Evolutionary conservation across 2,329 filamentous ascomycete genomes (phyloP).

Genomic region (Fusarium nygamai): DNA sequence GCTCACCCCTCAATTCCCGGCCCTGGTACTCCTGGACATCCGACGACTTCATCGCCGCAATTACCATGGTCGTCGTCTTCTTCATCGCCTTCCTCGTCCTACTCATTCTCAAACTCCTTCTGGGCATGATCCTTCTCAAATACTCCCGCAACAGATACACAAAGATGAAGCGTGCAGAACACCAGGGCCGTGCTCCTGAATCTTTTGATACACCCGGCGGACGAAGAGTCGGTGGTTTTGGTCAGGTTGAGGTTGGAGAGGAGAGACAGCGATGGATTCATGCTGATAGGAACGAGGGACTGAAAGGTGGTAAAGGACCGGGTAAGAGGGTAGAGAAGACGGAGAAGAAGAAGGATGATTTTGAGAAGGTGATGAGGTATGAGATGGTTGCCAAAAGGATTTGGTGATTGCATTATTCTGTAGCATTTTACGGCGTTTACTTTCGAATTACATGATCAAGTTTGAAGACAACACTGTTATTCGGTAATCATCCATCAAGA

Average conservation of each 20-base stretch:
- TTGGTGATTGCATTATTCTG: slow-evolving; percentile 67
- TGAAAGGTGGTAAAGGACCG: slow-evolving; percentile 63
- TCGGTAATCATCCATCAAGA: too few relatives aligned
- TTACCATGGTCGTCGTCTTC: slow-evolving; percentile 88
- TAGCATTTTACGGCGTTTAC: slow-evolving; percentile 19
- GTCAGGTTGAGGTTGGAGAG: slow-evolving; percentile 87
- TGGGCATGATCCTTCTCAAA: slow-evolving; percentile 87
- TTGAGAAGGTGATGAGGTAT: slow-evolving; percentile 80
- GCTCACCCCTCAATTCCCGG: slow-evolving; percentile 50
- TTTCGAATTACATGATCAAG: neutral
- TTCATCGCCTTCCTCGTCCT: slow-evolving; percentile 86
- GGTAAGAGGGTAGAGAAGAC: slow-evolving; percentile 63
- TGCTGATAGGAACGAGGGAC: slow-evolving; percentile 79
- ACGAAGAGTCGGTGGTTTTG: slow-evolving; percentile 81
- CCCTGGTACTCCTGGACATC: slow-evolving; percentile 68
- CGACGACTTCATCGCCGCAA: slow-evolving; percentile 77
- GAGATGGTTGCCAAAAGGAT: slow-evolving; percentile 98
- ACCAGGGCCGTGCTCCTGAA: slow-evolving; percentile 57
- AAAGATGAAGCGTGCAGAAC: slow-evolving; percentile 79
- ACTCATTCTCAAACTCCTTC: slow-evolving; percentile 82
- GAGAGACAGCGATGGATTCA: slow-evolving; percentile 89
- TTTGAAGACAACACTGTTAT: neutral
- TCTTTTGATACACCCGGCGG: slow-evolving; percentile 73
- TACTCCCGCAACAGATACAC: slow-evolving; percentile 83
- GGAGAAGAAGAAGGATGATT: slow-evolving; percentile 61